A percentile compares a stretch with the other conserved stretches of the same genome.
Conservation (phyloP, 108 stramenopile species). For the Nannochloropsis salina region DNA sequence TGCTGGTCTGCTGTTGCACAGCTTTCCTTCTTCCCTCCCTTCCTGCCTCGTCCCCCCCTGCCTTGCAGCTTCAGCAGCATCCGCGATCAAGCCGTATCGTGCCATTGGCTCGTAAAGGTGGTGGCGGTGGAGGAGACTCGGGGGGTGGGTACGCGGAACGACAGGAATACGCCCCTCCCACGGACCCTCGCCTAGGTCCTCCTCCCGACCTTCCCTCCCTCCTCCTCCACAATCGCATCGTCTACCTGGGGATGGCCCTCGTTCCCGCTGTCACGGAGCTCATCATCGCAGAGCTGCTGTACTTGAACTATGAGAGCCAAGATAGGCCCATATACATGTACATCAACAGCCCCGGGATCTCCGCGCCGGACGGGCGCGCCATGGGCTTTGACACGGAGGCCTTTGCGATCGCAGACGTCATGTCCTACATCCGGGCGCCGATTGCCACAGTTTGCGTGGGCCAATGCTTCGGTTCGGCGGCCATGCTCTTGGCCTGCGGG, state of each 20-base stretch:
- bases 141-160: background rate
- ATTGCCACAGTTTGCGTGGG: conserved; percentile 94
- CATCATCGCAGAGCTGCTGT: conserved; percentile 83
- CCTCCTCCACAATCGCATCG: conserved; percentile 92
- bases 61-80: background rate
- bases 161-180: conserved; percentile 19
- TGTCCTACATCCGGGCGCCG: conserved; percentile 91
- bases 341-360: conserved; percentile 90
- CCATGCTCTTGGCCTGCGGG: conserved; percentile 88
- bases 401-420: conserved; percentile 95
- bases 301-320: conserved; percentile 84
- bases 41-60: background rate
- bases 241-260: conserved; percentile 97
- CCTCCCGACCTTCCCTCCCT: conserved; percentile 97
- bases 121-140: background rate
- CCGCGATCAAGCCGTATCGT: background rate
- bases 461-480: conserved; percentile 89
- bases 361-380: conserved; percentile 73
- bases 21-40: conserved; percentile 19
- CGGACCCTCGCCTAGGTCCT: conserved; percentile 66
- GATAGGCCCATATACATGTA: conserved; percentile 89
- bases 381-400: conserved; percentile 96
- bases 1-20: background rate
- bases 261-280: conserved; percentile 93
- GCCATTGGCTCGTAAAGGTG: background rate